These are phyloP conservation scores for Colletotrichum abscissum DNA, from an alignment of 2,329 filamentous ascomycete species.

Conservation along the genomic window DNA sequence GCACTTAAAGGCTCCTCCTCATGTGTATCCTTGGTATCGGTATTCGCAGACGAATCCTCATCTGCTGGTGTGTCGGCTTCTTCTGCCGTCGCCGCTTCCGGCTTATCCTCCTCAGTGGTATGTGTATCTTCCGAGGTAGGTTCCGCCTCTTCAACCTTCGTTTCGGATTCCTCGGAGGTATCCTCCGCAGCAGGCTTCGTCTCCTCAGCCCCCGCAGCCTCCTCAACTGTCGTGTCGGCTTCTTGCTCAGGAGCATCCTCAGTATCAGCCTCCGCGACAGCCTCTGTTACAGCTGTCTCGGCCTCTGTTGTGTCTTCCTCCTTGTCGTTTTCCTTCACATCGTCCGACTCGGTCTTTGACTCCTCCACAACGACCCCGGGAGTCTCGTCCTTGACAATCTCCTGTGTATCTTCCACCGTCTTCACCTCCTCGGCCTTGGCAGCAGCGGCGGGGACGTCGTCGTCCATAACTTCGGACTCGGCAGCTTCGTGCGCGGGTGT, in stretches of 20 bases:
- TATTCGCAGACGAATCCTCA: neutral
- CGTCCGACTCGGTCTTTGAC: neutral
- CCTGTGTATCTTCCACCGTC: constrained; percentile 15
- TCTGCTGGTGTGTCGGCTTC: neutral
- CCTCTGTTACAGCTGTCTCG: neutral
- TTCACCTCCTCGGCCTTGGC: constrained; percentile 36
- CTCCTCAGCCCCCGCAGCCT: neutral
- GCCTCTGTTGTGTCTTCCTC: neutral
- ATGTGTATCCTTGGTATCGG: neutral
- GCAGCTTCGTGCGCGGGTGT: constrained; percentile 51
- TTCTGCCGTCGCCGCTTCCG: neutral
- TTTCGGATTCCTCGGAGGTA: neutral
- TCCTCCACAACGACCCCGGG: neutral
- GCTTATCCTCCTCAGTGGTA: neutral
- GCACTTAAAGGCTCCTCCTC: neutral
- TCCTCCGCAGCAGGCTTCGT: neutral
- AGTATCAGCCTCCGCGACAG: neutral
- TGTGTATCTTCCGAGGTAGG: neutral
- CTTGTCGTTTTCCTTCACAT: neutral
- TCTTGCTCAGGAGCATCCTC: neutral
- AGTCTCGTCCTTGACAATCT: neutral
- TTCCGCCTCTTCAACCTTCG: neutral
- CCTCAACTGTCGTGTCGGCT: neutral
- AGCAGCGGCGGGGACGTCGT: constrained; percentile 34
- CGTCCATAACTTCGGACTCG: constrained; percentile 23